A percentile compares a stretch with the other conserved stretches of the same genome.
These are phyloP conservation scores for Blastobotrys niveus DNA, from an alignment of 1,139 yeast species.

Conservation along the genomic window DNA sequence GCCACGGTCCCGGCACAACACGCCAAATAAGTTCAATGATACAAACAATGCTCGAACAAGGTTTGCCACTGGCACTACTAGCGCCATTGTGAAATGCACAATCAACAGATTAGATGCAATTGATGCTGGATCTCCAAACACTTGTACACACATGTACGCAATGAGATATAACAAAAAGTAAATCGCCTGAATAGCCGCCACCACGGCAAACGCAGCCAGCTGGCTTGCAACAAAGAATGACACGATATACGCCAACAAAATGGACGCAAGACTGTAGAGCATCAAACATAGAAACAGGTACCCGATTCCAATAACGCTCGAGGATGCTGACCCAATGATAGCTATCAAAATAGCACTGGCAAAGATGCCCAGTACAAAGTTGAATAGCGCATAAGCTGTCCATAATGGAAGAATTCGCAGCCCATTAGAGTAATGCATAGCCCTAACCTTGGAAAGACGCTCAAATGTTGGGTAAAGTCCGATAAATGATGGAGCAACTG, in stretches of 20 bases:
- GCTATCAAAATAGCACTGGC: conserved; percentile 28
- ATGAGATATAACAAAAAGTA: conserved; percentile 33
- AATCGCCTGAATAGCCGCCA: conserved; percentile 34
- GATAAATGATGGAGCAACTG: conserved; percentile 35
- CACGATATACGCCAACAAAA: conserved; percentile 30
- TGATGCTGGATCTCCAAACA: conserved; percentile 30
- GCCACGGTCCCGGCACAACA: conserved; percentile 27
- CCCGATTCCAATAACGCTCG: conserved; percentile 30
- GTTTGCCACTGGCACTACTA: conserved; percentile 31
- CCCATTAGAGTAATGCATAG: conserved; percentile 38
- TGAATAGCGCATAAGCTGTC: conserved; percentile 32
- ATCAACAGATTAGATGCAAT: conserved; percentile 24
- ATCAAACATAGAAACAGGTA: conserved; percentile 32
- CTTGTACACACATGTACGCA: conserved; percentile 31
- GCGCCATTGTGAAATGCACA: conserved; percentile 30
- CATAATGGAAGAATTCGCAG: conserved; percentile 34
- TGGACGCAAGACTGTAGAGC: conserved; percentile 32
- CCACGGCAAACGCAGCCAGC: conserved; percentile 36
- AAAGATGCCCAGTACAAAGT: conserved; percentile 25
- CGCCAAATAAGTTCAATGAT: conserved; percentile 34
- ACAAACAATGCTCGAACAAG: conserved; percentile 33
- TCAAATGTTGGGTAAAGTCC: conserved; percentile 36
- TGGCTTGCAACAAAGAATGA: conserved; percentile 34
- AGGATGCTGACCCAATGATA: conserved; percentile 26
- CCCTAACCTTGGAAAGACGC: conserved; percentile 33